These are phyloP conservation scores for Lophiostoma macrostomum DNA, from an alignment of 495 filamentous ascomycete species.

Conservation along the genomic window DNA sequence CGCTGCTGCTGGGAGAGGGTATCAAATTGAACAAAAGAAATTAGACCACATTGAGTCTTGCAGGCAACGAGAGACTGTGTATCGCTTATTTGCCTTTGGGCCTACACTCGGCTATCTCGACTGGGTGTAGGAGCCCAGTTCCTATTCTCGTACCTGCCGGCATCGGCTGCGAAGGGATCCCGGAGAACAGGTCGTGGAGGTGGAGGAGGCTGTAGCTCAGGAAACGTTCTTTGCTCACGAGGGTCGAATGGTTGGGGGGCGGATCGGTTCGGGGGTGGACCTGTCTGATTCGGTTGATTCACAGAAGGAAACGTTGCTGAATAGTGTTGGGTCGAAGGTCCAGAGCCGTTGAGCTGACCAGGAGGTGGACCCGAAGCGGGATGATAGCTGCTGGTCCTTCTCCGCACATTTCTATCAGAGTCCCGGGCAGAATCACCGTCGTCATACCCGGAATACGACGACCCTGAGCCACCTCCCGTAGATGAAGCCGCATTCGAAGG, in stretches of 20 bases:
- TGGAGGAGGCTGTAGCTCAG: slow-evolving; percentile 12
- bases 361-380: slow-evolving; percentile 14
- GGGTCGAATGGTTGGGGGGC: slow-evolving; percentile 16
- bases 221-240: slow-evolving; percentile 8
- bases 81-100: too few relatives aligned
- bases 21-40: slow-evolving; percentile 23
- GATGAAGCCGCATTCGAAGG: slow-evolving; percentile 15
- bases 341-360: slow-evolving; percentile 13
- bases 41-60: too few relatives aligned
- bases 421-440: slow-evolving; percentile 15
- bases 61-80: too few relatives aligned
- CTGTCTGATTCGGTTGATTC: slow-evolving; percentile 5
- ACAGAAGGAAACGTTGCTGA: slow-evolving; percentile 17
- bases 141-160: slow-evolving; percentile 17
- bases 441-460: slow-evolving; percentile 22
- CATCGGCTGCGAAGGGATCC: slow-evolving; percentile 18
- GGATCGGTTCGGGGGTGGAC: background rate
- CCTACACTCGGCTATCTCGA: slow-evolving; percentile 13
- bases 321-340: slow-evolving; percentile 8
- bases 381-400: slow-evolving; percentile 31
- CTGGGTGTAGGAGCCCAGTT: slow-evolving; percentile 11
- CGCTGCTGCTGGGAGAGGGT: slow-evolving; percentile 16
- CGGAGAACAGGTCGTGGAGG: slow-evolving; percentile 21
- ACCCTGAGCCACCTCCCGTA: slow-evolving; percentile 11
- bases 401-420: slow-evolving; percentile 28